Evolutionary conservation across 495 filamentous ascomycete species (phyloP), one percentile per base, ranked within the genome.

Genomic region (Xylaria scruposa): DNA sequence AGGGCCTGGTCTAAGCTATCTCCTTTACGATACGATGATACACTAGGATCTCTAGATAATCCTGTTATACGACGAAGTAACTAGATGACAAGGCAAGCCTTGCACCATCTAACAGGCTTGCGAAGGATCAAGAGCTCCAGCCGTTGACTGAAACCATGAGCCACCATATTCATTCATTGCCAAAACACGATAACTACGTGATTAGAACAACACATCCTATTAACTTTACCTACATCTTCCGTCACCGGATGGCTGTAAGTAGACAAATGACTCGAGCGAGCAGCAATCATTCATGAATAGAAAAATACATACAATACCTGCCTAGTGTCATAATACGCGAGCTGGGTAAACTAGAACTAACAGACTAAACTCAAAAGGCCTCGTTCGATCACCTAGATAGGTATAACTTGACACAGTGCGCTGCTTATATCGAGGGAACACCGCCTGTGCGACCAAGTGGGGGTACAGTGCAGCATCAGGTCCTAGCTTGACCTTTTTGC

Each of bases 381-480:
- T 38, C 38, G 15, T 4, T 13, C 15, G 26, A 8, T 17, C 9
- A 58, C 54, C 31, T 24, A 51, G 49, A 2, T 58, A 6, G 24
- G 12, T 59, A 40, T 21, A 38, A n/a, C 31, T n/a, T 49, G 19
- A 61, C 29, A 69, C 67, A 69, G 67, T 69, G 54, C 40, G 67
- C 3, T 60, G 19, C 58, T 60, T 9, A n/a, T 46, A 21, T 46
- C 26, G 33, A 44, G n/a, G 1, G n/a, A 10, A 15, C 54, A 21
- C 24, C 58, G 58, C 31, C 21, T n/a, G 67, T 38, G 31, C 46
- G n/a, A 24, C 47, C 29, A 67, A 46, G 51, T 69, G 67, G 67
- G 44, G 44, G 40, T 21, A 69, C 66, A 59, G 66, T 68, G 66
- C 36, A 17, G 19, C 15, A 54, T 21, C n/a, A 54, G 21, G 51